These are phyloP conservation scores for Mortierella sp. DNA, from an alignment of 371 early-diverging fungal species.

Conservation along the genomic window DNA sequence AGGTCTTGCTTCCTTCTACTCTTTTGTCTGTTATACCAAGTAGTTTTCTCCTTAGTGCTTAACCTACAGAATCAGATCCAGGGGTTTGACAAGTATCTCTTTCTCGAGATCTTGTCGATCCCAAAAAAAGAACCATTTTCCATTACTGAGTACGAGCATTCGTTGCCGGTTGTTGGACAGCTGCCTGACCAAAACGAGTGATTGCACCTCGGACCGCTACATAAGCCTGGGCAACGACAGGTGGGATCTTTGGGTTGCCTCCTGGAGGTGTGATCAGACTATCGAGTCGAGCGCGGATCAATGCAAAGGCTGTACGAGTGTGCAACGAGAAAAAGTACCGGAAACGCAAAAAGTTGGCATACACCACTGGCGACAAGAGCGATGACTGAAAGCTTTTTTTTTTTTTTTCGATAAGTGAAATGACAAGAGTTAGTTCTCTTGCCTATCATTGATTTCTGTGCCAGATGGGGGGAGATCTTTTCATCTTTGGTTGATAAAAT, in stretches of 20 bases:
- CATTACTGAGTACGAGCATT: constrained; percentile 30
- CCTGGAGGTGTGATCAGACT: constrained; percentile 62
- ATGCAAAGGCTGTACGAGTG: constrained; percentile 71
- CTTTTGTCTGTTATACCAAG: too few species aligned
- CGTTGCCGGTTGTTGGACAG: constrained; percentile 60
- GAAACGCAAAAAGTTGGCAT: constrained; percentile 87
- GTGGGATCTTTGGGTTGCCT: constrained; percentile 67
- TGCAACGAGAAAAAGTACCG: constrained; percentile 81
- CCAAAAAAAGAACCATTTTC: too few species aligned
- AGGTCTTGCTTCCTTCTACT: too few species aligned
- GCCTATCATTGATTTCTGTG: background rate
- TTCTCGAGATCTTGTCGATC: too few species aligned
- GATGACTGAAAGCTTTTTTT: constrained; percentile 69
- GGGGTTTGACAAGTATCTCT: too few species aligned
- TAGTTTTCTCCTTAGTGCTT: too few species aligned
- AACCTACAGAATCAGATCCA: too few species aligned
- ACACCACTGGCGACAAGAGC: constrained; percentile 79
- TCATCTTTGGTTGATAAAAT: too few species aligned
- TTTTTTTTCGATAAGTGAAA: background rate
- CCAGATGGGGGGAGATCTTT: background rate
- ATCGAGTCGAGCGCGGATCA: constrained; percentile 67
- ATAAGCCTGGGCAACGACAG: constrained; percentile 65
- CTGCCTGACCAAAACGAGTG: constrained; percentile 63
- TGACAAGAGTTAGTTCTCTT: constrained; percentile 1
- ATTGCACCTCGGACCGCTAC: constrained; percentile 61